A percentile compares a stretch with the other conserved stretches of the same genome.
phyloP scores from a whole-genome alignment of 495 filamentous ascomycete genomes.

The Hypoxylon trugodes region DNA sequence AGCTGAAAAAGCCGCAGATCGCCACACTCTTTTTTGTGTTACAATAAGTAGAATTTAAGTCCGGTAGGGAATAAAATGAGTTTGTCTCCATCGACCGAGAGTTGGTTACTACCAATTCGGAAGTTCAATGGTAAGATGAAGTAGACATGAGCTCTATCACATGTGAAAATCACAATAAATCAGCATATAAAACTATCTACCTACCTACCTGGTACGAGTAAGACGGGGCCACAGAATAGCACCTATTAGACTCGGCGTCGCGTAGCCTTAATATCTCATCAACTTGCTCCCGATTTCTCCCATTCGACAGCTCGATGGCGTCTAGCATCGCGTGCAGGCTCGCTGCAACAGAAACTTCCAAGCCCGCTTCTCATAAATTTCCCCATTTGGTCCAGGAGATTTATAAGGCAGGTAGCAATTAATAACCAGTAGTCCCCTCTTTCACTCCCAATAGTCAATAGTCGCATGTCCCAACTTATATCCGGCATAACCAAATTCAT shows the following conservation, averaged over 20 bases:
- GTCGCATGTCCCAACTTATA: constrained; percentile 13
- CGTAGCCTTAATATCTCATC: constrained; percentile 21
- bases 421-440: background rate
- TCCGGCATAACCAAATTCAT: constrained; percentile 30
- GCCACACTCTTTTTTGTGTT: constrained; percentile 1
- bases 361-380: constrained; percentile 35
- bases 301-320: constrained; percentile 27
- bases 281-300: constrained; percentile 15
- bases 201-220: constrained; percentile 18
- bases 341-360: constrained; percentile 37
- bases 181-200: background rate
- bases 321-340: constrained; percentile 30
- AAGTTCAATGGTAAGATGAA: background rate
- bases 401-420: constrained; percentile 33
- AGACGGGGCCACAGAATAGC: constrained; percentile 26
- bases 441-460: background rate
- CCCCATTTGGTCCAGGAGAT: constrained; percentile 24
- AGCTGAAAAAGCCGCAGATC: constrained; percentile 19
- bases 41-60: constrained; percentile 6
- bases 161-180: constrained; percentile 27
- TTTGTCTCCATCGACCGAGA: background rate
- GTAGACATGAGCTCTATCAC: constrained; percentile 17
- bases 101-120: background rate
- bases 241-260: constrained; percentile 13
- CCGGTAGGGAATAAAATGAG: background rate